phyloP scores from a whole-genome alignment of 805 yeast genomes.

The Scheffersomyces lignosus region DNA sequence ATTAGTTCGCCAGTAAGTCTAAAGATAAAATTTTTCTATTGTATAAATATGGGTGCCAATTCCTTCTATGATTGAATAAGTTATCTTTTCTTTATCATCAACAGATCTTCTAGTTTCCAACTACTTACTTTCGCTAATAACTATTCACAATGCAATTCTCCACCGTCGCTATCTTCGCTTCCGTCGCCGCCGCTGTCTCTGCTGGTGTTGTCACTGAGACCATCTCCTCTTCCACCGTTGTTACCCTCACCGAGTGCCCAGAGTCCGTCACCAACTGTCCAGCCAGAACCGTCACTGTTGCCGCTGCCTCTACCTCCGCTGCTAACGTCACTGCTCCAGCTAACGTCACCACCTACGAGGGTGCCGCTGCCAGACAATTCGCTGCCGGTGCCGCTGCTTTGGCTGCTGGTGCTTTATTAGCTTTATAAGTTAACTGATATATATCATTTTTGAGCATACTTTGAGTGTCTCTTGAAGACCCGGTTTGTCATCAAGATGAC shows the following conservation, averaged over 20 bases:
- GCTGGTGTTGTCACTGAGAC: constrained; percentile 35
- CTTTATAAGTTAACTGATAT: constrained; percentile 11
- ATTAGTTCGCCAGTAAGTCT: too few species aligned
- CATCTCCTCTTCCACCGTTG: constrained; percentile 38
- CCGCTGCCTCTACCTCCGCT: constrained; percentile 12
- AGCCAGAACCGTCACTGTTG: constrained; percentile 17
- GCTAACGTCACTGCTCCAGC: constrained; percentile 23
- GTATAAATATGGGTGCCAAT: neutral
- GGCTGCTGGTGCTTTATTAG: constrained; percentile 49
- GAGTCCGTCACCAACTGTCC: constrained; percentile 51
- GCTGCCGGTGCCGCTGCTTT: constrained; percentile 49
- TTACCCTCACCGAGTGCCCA: constrained; percentile 49
- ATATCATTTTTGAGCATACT: neutral
- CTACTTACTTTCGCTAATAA: constrained; percentile 10
- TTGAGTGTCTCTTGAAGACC: too few species aligned
- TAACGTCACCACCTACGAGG: constrained; percentile 38
- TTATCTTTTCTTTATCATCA: constrained; percentile 6
- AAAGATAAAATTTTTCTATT: too few species aligned
- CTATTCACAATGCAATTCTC: constrained; percentile 42
- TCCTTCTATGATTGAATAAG: neutral
- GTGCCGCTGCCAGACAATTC: constrained; percentile 33
- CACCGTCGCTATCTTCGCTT: constrained; percentile 35
- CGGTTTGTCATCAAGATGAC: too few species aligned
- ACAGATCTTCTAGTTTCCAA: constrained; percentile 8
- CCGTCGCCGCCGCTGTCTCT: constrained; percentile 30